Evolutionary conservation across 2,329 filamentous ascomycete species (phyloP), one percentile per base, ranked within the genome.

Genomic region (Xylariomycetidae sp.): DNA sequence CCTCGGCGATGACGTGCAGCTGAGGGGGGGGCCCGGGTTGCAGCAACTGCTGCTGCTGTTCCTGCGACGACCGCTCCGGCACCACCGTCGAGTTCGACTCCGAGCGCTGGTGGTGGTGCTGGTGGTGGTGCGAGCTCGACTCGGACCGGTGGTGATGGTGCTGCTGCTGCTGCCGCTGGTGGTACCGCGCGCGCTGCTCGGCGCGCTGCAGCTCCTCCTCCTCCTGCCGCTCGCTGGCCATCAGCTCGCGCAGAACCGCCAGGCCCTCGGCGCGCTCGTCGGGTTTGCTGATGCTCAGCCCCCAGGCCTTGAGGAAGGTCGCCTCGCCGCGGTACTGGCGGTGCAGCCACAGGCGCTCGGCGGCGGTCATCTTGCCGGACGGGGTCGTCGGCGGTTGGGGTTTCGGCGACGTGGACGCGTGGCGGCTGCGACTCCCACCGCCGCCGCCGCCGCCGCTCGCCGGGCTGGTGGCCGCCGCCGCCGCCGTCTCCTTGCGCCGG

Each of bases 301-400:
- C 50, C 50, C 50, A 53, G 6, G 50, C 48, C 14, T 40, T 44
- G 18, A 53, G 35, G 36, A 53, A 53, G 8, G 36, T 44, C 4
- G 49, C 47, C 33, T 53, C 50, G 24, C 50, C 50, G 10, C 49
- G 47, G 36, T 53, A 53, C 25, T 53, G 44, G 19, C 40, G 32
- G 35, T 53, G 50, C 18, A 53, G 30, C 50, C 50, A 53, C 17
- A 51, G 39, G 6, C 49, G 38, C 24, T 53, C 50, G 30, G 46
- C 44, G 3, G 45, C 24, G 9, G 48, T 48, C 14, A 46, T 29
- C 30, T 14, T 19, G 25, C 23, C 34, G 32, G n/a, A 28, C 31
- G 10, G 4, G 19, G 5, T 34, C 28, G 29, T 17, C 26, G 14
- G 20, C 22, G 26, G 38, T 16, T 39, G 29, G 15, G 27, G 32